phyloP scores from a whole-genome alignment of 164 flowering plant species.

The Dillenia suffruticosa region DNA sequence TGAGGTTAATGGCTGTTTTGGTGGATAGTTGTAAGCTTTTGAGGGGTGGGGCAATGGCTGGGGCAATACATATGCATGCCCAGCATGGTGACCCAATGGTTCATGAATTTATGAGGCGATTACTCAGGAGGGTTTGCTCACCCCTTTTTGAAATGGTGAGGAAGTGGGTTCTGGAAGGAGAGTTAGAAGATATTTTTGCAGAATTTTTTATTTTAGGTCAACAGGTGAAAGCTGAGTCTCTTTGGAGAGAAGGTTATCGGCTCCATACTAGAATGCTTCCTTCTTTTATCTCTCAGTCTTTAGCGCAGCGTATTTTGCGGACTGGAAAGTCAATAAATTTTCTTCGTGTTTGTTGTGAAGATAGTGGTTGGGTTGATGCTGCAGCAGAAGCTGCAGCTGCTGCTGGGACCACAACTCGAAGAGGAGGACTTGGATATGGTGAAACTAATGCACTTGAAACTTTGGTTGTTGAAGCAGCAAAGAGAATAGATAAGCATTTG shows the following conservation, averaged over 20 bases:
- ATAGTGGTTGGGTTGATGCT: conserved; percentile 92
- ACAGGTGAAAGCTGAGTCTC: conserved; percentile 89
- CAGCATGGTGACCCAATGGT: conserved; percentile 95
- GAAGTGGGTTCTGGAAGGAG: conserved; percentile 99
- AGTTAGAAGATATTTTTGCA: conserved; percentile 83
- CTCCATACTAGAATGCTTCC: conserved; percentile 91
- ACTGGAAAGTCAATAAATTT: conserved; percentile 98
- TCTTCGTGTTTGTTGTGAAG: conserved; percentile 96
- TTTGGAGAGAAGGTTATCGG: conserved; percentile 95
- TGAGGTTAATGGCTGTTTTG: conserved; percentile 93
- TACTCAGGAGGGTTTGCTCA: conserved; percentile 84
- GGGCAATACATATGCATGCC: conserved; percentile 92
- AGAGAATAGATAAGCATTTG: conserved; percentile 88
- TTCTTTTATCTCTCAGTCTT: conserved; percentile 74
- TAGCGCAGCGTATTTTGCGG: conserved; percentile 84
- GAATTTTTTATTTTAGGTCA: conserved; percentile 89
- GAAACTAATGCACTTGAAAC: conserved; percentile 95
- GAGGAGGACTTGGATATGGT: conserved; percentile 95
- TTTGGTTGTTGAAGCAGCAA: conserved; percentile 86
- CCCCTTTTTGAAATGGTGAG: conserved; percentile 99
- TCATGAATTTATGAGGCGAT: conserved; percentile 81
- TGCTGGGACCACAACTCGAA: conserved; percentile 77
- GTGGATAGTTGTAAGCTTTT: conserved; percentile 86
- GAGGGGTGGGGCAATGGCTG: conserved; percentile 98
- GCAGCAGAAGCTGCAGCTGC: conserved; percentile 87